Evolutionary conservation across 768 basidiomycete species (phyloP), one percentile per base, ranked within the genome.

Genomic region (Mycena galopus): DNA sequence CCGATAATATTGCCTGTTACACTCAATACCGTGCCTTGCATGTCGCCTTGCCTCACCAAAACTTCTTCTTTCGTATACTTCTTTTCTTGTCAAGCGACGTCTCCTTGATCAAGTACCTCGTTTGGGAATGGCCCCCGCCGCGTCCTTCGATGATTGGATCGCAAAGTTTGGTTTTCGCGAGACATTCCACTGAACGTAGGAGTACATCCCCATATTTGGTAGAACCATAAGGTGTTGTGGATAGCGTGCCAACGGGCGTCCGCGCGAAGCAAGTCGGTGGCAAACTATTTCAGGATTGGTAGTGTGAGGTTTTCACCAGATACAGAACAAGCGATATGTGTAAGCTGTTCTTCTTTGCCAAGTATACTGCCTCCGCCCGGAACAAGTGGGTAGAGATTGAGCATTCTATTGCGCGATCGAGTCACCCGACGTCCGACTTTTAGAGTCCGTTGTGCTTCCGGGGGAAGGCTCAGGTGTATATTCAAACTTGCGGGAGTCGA

Each of bases 401-500:
- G 23, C 3, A 51, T 25, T 21, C 39, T 59, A 51, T 42, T 42
- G 70, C 23, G 65, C 50, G 42, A 57, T 51, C 65, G 47, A 55
- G 66, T 68, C 71, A 72, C 53, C 66, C 32, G 65, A 72, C 61
- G 30, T 33, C 21, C 62, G 64, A 17, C 16, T 63, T 33, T 30
- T 59, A 16, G 58, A 10, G 2, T 59, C 23, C 25, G 50, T 65
- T 35, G 65, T 62, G 33, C 44, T 57, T 33, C 61, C 42, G 63
- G 27, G 33, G 25, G 25, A 59, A 55, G 50, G 17, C 23, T 27
- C 57, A 50, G 58, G 64, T 44, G 91, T 75, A 77, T 93, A 93
- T 83, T 93, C 92, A 64, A 90, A 93, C 79, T 92, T 94, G 59
- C 93, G 89, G 30, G 94, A 91, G 81, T 96, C 95, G 42, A 96